A percentile compares a stretch with the other conserved stretches of the same genome.
Conservation (phyloP, 305 asterid species). For the Solanum hybrid region DNA sequence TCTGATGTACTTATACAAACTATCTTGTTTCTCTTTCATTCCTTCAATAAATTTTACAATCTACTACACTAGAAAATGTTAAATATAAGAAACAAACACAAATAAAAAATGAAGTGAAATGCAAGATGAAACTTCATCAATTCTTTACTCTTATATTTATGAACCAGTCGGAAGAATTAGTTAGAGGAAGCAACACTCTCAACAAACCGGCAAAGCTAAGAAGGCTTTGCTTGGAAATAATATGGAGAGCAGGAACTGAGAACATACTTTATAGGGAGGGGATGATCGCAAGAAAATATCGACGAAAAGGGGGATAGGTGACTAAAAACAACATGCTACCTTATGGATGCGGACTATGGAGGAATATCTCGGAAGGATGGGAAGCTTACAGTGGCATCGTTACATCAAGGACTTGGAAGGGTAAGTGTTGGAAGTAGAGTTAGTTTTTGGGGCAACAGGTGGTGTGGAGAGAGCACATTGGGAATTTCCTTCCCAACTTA, state of each 20-base stretch:
- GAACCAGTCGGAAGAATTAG: background rate
- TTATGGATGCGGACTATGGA: background rate
- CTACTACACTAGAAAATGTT: background rate
- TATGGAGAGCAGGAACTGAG: background rate
- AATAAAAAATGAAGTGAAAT: background rate
- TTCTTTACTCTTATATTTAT: background rate
- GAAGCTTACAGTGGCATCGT: background rate
- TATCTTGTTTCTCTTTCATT: background rate
- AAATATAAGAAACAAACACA: background rate
- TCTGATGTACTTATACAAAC: background rate
- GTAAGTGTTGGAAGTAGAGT: background rate
- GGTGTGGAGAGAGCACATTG: background rate
- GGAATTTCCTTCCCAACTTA: background rate
- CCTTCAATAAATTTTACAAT: background rate
- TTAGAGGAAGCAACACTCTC: background rate
- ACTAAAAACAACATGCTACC: background rate
- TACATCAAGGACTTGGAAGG: background rate
- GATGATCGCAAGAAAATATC: background rate
- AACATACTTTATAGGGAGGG: background rate
- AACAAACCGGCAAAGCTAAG: background rate
- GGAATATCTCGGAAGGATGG: background rate
- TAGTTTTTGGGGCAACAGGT: background rate
- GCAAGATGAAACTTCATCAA: background rate
- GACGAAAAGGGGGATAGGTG: background rate
- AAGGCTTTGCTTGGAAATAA: background rate